Evolutionary conservation across 306 rosid genomes (phyloP), one percentile per base, ranked within the genome.

Genomic region (Fagus crenata): DNA sequence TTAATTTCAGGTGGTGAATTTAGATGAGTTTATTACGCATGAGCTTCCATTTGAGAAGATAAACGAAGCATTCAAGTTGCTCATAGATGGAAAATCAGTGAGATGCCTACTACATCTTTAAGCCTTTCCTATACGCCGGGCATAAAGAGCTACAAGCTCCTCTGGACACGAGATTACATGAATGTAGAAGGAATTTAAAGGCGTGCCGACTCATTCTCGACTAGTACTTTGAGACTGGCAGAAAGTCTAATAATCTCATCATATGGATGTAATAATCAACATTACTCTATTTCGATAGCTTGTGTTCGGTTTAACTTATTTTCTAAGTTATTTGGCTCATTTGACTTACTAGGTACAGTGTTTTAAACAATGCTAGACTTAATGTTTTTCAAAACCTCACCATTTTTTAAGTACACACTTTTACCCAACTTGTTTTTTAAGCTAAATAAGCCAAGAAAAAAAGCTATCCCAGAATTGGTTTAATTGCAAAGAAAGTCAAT

Each of bases 21-120:
- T 93, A 75, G 94, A 93, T n/a, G 74, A 85, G 64, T 93, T 90
- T 81, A 89, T 89, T 18, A 90, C 94, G 11, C 96, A 93, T 39
- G 96, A 93, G 82, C 94, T 93, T 76, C 96, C 96, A 17, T 82
- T 93, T 17, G 94, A 93, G 37, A 79, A 89, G 86, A 90, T 93
- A 69, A 88, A 90, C 80, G 77, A 89, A 17, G 98, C 96, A 33
- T 86, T 90, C 15, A 85, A 89, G 53, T 87, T 90, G 75, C 89
- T 90, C 75, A 6, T 75, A 3, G 69, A 80, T 2, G 98, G 98
- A 77, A 80, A 85, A 67, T 90, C 98, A 12, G 79, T 93, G 41
- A 82, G 98, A 86, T 93, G 96, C 51, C 31, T 93, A 63, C 79
- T 93, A 40, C 85, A 88, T 43, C 53, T 90, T 46, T 93, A 61